Conservation (phyloP, 306 rosid species). For the Crotalaria pallida region DNA sequence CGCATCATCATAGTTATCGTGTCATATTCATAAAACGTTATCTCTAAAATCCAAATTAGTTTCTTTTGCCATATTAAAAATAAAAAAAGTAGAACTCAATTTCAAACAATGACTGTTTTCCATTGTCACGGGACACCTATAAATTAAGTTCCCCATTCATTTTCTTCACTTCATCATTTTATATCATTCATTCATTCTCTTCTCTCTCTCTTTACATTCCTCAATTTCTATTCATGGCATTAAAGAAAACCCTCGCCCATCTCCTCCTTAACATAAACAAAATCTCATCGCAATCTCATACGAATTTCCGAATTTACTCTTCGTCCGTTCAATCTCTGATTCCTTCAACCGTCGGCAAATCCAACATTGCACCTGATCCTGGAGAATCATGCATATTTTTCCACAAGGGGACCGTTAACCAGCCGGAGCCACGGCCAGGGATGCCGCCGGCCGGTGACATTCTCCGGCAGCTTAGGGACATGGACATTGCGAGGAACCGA, state of each 20-base stretch:
- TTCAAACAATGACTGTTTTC: constrained; percentile 4
- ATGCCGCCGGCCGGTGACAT: constrained; percentile 27
- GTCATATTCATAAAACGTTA: not conserved
- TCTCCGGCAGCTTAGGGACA: constrained; percentile 42
- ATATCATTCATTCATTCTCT: not conserved
- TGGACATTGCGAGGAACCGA: constrained; percentile 50
- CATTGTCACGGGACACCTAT: constrained; percentile 42
- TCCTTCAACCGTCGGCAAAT: constrained; percentile 20
- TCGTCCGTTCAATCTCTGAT: constrained; percentile 34
- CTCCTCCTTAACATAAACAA: constrained; percentile 56
- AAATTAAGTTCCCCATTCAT: constrained; percentile 11
- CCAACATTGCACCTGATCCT: constrained; percentile 59
- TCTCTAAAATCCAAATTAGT: not conserved
- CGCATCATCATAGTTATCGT: constrained; percentile 6
- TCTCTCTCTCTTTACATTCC: not conserved
- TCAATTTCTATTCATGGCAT: constrained; percentile 42
- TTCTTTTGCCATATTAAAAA: too few relatives aligned
- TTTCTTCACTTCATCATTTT: not conserved
- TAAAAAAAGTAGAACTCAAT: too few relatives aligned
- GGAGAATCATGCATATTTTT: constrained; percentile 53
- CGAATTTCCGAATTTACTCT: constrained; percentile 60
- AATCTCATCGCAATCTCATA: constrained; percentile 40
- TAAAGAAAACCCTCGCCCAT: constrained; percentile 56
- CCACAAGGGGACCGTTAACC: constrained; percentile 31
- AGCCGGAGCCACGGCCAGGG: constrained; percentile 25